Base-by-base conservation (phyloP, 352 stramenopile species). In the Phytophthora crassamura region DNA sequence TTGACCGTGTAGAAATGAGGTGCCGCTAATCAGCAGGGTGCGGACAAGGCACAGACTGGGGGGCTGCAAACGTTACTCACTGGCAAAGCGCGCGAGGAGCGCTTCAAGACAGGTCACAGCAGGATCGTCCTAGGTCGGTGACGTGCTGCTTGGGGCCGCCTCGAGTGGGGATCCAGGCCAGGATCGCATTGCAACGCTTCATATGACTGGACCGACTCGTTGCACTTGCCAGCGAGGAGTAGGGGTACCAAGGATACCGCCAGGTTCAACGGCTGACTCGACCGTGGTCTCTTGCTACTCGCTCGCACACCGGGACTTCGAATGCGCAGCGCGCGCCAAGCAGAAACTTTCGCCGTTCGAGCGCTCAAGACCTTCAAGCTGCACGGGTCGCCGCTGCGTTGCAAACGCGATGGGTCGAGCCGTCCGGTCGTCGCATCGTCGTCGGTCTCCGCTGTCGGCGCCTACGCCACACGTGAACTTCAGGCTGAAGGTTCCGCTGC, bases 31-130 rank as follows among this genome's bases (percentile, higher is more conserved):
- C 61, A 69, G 45, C 20, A n/a, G 7, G 34, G 39, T 34, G 51
- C 59, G 51, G 42, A 57, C 43, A 60, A 60, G 38, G 50, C 52
- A 54, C 40, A 28, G 28, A 60, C n/a, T 56, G 22, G 34, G 40
- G 47, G 22, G 41, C 33, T 43, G 50, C 30, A 50, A 35, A 45
- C 42, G 34, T 72, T 72, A 71, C 63, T 62, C 66, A 67, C 38
- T 54, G 22, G 25, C 25, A 28, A 53, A 15, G 20, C 14, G n/a
- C 39, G 34, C 32, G n/a, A 4, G 22, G 14, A 8, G 16, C 16
- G 16, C 9, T 25, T 46, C 16, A 46, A 46, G n/a, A n/a, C 40
- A 20, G 25, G 22, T 4, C 22, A 28, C 22, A 28, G 22, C 22
- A 28, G 22, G 22, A 28, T 28, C 22, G 22, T 28, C 22, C 22